A percentile compares a stretch with the other conserved stretches of the same genome.
These are phyloP conservation scores for Suhomyces faveliae DNA, from an alignment of 805 yeast genomes.

Conservation along the genomic window DNA sequence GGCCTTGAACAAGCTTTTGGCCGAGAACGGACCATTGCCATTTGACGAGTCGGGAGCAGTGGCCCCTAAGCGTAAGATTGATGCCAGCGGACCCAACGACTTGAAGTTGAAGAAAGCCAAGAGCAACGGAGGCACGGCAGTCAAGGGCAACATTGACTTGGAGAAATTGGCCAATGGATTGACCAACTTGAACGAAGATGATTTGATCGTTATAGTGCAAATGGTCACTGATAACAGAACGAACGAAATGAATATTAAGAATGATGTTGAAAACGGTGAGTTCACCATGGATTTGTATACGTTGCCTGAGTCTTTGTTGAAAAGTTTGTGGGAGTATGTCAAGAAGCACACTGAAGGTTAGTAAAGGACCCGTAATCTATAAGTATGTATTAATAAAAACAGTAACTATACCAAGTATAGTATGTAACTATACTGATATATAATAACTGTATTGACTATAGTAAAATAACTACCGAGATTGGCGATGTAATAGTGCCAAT, in stretches of 20 bases:
- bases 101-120: conserved; percentile 49
- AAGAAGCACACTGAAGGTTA: conserved; percentile 56
- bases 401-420: too few species aligned
- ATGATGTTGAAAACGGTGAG: conserved; percentile 95
- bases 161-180: conserved; percentile 89
- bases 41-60: conserved; percentile 35
- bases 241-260: conserved; percentile 91
- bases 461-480: too few species aligned
- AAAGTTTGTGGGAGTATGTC: conserved; percentile 93
- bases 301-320: conserved; percentile 84
- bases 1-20: conserved; percentile 64
- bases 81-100: conserved; percentile 10
- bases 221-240: conserved; percentile 97
- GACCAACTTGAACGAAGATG: conserved; percentile 87
- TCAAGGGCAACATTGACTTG: conserved; percentile 77
- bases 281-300: conserved; percentile 95
- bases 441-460: too few species aligned
- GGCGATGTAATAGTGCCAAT: too few species aligned
- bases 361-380: background rate
- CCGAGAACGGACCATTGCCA: conserved; percentile 83
- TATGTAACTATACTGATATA: too few species aligned
- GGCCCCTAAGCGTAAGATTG: conserved; percentile 20
- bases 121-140: conserved; percentile 45
- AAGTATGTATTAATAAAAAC: background rate
- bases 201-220: conserved; percentile 89